Base-by-base conservation (phyloP, 129 eudicot genomes). In the Centrapalus pauciflorus region DNA sequence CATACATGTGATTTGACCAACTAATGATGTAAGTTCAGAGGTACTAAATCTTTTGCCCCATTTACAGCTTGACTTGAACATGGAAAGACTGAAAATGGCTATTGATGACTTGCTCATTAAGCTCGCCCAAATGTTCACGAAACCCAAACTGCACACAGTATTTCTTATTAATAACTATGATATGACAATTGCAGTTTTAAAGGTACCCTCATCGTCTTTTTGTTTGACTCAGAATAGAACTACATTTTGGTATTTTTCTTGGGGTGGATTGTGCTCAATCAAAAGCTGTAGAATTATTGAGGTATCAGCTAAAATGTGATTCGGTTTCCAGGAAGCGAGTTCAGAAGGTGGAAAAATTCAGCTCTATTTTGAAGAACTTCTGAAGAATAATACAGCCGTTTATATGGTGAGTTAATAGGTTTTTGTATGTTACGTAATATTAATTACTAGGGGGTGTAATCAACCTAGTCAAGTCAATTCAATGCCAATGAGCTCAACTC, bases 41-140 rank as follows among this genome's bases (percentile, higher is more conserved):
- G 5, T n/a, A 4, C 26, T 33, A 24, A n/a, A 48, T 17, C 0
- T 40, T 40, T 51, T 51, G 30, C 57, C 57, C 33, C 19, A 23
- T 67, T 65, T 59, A 55, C 51, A 71, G 96, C 88, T 88, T 72
- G 95, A 88, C 29, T 77, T 89, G 78, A 93, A 88, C 74, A 73
- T 88, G 91, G 96, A 93, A 71, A 88, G 98, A 75, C 83, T 88
- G 37, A 83, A 89, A 74, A 93, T 88, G 95, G 96, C 96, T 38
- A 76, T 86, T 28, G 95, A 87, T 60, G 95, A 78, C 69, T 78
- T 87, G 75, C 78, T 87, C 27, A 80, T 77, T 70, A 87, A 80
- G 83, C 89, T 87, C 43, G 77, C 95, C 51, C 73, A 70, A 46
- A 71, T 67, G 48, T 87, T 87, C 65, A 68, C 61, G 17, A 87